Evolutionary conservation across 495 filamentous ascomycete genomes (phyloP).

Genomic region (Penicillium crystallinum): DNA sequence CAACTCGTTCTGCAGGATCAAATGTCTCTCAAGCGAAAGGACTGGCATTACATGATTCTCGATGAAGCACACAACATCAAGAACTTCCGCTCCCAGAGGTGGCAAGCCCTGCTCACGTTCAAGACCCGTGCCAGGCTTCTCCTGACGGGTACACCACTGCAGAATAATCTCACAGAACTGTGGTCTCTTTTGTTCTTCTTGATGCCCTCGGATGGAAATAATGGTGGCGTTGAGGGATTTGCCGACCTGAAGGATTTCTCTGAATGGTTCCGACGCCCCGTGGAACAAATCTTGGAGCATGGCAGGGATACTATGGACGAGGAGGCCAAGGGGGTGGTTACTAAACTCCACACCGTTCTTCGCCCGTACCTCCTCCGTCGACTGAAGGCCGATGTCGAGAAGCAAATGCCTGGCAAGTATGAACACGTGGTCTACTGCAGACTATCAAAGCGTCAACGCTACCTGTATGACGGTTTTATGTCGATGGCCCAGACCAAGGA

Average conservation of each 20-base stretch:
- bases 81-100: slow-evolving; percentile 95
- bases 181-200: slow-evolving; percentile 98
- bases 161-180: slow-evolving; percentile 94
- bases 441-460: slow-evolving; percentile 88
- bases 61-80: slow-evolving; percentile 99
- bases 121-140: slow-evolving; percentile 81
- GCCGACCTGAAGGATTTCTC: slow-evolving; percentile 88
- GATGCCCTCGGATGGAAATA: slow-evolving; percentile 75
- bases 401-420: slow-evolving; percentile 98
- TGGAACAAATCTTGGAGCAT: slow-evolving; percentile 92
- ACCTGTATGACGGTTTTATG: slow-evolving; percentile 95
- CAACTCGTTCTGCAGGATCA: slow-evolving; percentile 92
- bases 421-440: slow-evolving; percentile 95
- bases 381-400: slow-evolving; percentile 96
- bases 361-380: slow-evolving; percentile 89
- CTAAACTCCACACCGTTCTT: slow-evolving; percentile 87
- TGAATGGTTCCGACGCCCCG: slow-evolving; percentile 86
- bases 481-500: slow-evolving; percentile 85
- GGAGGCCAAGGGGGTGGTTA: slow-evolving; percentile 80
- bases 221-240: slow-evolving; percentile 73
- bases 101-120: slow-evolving; percentile 91
- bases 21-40: slow-evolving; percentile 83
- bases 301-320: slow-evolving; percentile 90
- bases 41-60: slow-evolving; percentile 97
- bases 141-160: slow-evolving; percentile 90